Conservation (phyloP, 1,284 basidiomycete genomes). For the Pyrrhoderma noxium region DNA sequence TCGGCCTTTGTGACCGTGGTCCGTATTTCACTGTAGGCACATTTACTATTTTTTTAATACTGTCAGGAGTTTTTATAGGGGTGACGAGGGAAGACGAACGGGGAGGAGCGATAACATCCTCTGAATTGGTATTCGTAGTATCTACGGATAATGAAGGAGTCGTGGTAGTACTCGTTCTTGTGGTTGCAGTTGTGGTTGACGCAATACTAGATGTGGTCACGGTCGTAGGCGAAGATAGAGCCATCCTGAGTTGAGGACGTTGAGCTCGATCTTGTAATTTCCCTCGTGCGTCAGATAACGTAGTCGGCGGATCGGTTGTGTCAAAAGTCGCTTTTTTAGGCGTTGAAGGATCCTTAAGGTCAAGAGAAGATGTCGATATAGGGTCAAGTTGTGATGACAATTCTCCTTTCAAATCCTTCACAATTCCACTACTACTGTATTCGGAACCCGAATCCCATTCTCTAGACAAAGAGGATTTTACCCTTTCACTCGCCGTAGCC, state of each 20-base stretch:
- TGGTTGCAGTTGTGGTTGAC: too few relatives aligned
- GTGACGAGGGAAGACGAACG: conserved; percentile 46
- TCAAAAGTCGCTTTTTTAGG: conserved; percentile 37
- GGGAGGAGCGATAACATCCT: conserved; percentile 42
- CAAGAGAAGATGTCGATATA: conserved; percentile 41
- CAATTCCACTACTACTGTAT: conserved; percentile 50
- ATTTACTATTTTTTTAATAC: conserved; percentile 2
- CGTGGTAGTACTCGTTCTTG: conserved; percentile 23
- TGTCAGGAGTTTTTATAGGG: conserved; percentile 8
- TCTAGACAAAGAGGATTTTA: conserved; percentile 27
- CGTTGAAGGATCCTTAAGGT: conserved; percentile 56
- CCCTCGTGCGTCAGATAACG: conserved; percentile 13
- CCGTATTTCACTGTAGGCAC: conserved; percentile 15
- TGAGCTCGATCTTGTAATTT: conserved; percentile 10
- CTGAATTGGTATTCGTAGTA: conserved; percentile 19
- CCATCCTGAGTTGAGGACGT: conserved; percentile 16
- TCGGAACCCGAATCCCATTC: conserved; percentile 33
- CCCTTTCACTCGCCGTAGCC: conserved; percentile 30
- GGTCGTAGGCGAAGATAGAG: conserved; percentile 28
- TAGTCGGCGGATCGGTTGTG: conserved; percentile 7
- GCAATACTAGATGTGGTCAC: too few relatives aligned
- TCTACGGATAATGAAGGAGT: conserved; percentile 28
- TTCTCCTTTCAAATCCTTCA: conserved; percentile 64
- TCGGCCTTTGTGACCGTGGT: conserved; percentile 10
- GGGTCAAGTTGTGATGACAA: conserved; percentile 53